Base-by-base conservation (phyloP, 2,329 filamentous ascomycete species). In the Cryphonectria carpinicola region DNA sequence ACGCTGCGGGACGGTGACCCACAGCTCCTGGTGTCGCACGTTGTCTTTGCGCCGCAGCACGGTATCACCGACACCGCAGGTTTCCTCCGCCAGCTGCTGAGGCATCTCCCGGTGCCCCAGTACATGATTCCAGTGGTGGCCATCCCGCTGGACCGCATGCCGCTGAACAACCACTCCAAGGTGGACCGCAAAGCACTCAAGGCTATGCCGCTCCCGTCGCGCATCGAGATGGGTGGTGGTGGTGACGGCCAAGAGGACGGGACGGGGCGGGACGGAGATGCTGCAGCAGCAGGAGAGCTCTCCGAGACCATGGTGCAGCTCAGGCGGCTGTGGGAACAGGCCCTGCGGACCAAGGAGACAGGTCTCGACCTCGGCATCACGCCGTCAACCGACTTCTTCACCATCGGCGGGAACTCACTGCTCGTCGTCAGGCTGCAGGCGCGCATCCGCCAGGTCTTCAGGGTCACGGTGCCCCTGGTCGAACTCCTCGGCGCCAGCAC, bases 401-500 rank as follows among this genome's bases (percentile, higher is more conserved):
- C 71, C 0, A 70, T 80, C 3, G 83, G 83, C 4, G 83, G 82
- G 3, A 83, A 78, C 70, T 85, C 83, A 0, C 69, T 84, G 3
- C 75, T 81, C 0, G 71, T 83, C 1, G 74, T 84, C 8, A 72
- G 77, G 6, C 77, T 87, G 0, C 80, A 82, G 58, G 65, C 74
- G 0, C 68, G 68, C 0, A 80, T 87, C 49, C 86, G 1, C 79
- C 83, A 58, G 70, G 78, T 11, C 65, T 74, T 1, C 35, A 11
- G 25, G 11, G 37, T 62, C 8, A n/a, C 60, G 3, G 19, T 62
- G 19, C 35, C 13, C 39, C 60, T 62, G 13, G 32, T 62, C 19
- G 17, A 62, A 0, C 32, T 62, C 19, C 35, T 62, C 37, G 60
- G 39, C 14, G 17, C 60, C 22, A 82, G 76, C 71, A 83, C 81